phyloP scores from a whole-genome alignment of 164 flowering plant genomes.

The Saururus chinensis region DNA sequence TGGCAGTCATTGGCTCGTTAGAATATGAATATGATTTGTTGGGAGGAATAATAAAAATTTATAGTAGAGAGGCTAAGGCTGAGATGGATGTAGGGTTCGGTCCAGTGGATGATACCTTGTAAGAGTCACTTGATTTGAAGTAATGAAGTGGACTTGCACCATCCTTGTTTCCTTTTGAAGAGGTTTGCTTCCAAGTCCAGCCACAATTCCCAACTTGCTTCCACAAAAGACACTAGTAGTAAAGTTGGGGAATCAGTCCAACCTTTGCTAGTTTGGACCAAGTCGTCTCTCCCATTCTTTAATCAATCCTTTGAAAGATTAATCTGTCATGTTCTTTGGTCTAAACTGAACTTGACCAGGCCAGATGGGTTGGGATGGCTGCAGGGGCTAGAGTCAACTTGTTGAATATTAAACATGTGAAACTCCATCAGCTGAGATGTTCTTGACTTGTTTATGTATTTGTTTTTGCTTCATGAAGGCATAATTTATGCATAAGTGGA shows the following conservation, averaged over 20 bases:
- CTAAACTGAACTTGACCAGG: background rate
- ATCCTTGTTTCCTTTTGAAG: background rate
- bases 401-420: background rate
- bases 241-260: background rate
- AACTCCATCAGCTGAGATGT: too few relatives aligned
- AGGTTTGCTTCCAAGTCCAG: background rate
- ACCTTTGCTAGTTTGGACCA: background rate
- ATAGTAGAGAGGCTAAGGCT: too few relatives aligned
- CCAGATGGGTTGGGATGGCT: background rate
- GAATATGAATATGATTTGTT: too few relatives aligned
- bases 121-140: too few relatives aligned
- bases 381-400: background rate
- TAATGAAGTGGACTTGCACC: background rate
- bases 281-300: background rate
- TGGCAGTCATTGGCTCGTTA: too few relatives aligned
- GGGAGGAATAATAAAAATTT: too few relatives aligned
- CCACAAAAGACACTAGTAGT: background rate
- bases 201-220: background rate
- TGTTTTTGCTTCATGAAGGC: too few relatives aligned
- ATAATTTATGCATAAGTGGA: too few relatives aligned
- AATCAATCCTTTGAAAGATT: background rate
- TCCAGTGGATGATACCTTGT: too few relatives aligned
- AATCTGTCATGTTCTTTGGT: background rate
- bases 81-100: too few relatives aligned
- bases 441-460: too few relatives aligned